These are phyloP conservation scores for Aphanomyces stellatus DNA, from an alignment of 352 stramenopile genomes.

Conservation along the genomic window DNA sequence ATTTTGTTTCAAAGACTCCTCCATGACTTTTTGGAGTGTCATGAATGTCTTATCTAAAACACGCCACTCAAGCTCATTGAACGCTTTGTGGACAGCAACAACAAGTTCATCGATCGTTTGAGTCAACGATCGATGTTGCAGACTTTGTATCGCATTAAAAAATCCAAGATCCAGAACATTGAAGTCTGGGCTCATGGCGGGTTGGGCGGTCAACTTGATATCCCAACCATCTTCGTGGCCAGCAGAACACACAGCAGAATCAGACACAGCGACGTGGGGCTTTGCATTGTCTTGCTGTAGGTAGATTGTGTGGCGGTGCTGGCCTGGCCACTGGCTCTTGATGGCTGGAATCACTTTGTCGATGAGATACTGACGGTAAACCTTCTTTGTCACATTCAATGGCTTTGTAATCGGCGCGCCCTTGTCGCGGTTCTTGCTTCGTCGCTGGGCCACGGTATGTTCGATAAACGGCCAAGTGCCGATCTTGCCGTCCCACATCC, in stretches of 20 bases:
- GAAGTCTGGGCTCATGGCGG: constrained; percentile 24
- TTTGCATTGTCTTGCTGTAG: constrained; percentile 17
- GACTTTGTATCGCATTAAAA: constrained; percentile 23
- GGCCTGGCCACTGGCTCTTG: background rate
- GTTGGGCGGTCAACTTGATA: constrained; percentile 23
- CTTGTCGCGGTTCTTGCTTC: background rate
- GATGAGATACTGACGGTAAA: background rate
- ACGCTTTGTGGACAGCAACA: no score
- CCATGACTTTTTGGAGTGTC: no score
- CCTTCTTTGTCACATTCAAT: background rate
- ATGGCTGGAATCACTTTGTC: background rate
- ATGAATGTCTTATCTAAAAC: no score
- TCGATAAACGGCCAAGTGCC: constrained; percentile 5
- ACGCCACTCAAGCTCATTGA: no score
- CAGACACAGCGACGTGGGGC: constrained; percentile 4
- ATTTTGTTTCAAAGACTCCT: no score
- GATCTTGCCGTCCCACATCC: constrained; percentile 2
- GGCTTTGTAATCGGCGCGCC: background rate
- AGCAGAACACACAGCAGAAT: background rate
- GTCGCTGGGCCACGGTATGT: background rate
- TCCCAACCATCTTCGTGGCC: constrained; percentile 21
- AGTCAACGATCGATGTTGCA: no score
- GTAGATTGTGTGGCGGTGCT: background rate
- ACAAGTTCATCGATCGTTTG: no score
- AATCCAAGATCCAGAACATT: constrained; percentile 27